phyloP scores from a whole-genome alignment of 176 grass and related monocot species.

The Eragrostis nindensis region DNA sequence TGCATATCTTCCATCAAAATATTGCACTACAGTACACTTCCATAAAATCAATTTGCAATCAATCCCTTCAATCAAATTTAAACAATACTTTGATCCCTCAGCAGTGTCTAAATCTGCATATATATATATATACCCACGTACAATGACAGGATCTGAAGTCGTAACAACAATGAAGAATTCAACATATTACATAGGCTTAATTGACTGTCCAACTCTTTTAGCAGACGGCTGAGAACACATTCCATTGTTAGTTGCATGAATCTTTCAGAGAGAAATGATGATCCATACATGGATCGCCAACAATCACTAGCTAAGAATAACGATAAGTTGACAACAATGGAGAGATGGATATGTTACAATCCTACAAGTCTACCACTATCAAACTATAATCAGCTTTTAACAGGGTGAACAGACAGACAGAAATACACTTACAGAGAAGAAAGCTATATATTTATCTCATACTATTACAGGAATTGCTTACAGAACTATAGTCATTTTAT shows the following conservation, averaged over 20 bases:
- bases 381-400: constrained; percentile 5
- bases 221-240: not conserved
- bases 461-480: not conserved
- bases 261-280: not conserved
- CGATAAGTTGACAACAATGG: not conserved
- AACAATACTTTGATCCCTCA: not conserved
- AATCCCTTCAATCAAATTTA: not conserved
- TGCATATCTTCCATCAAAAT: not conserved
- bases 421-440: not conserved
- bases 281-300: not conserved
- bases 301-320: not conserved
- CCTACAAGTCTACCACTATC: not conserved
- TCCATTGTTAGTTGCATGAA: too few relatives aligned
- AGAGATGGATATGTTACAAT: not conserved
- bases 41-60: not conserved
- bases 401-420: not conserved
- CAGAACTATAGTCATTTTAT: not conserved
- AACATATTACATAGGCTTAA: too few relatives aligned
- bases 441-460: constrained; percentile 1
- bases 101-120: not conserved
- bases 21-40: not conserved
- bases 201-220: not conserved
- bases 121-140: too few relatives aligned
- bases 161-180: too few relatives aligned
- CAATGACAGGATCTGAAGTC: not conserved